Evolutionary conservation across 371 early-diverging fungal species (phyloP).

Genomic region (Fennellomyces sp.): DNA sequence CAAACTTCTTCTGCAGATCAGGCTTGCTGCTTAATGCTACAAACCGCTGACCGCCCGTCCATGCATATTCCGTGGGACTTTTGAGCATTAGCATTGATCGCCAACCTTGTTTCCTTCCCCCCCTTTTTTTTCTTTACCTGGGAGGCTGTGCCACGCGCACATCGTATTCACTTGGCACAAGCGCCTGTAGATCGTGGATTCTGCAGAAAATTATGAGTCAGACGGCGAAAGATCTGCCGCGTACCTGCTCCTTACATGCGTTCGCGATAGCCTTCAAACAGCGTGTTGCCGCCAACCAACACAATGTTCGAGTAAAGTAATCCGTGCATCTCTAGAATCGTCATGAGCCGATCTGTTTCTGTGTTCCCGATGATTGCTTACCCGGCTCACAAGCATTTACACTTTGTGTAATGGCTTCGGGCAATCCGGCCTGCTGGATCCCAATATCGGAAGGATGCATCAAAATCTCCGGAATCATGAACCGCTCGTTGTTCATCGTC

Average conservation of each 20-base stretch:
- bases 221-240: not conserved
- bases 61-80: conserved; percentile 59
- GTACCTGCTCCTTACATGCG: conserved; percentile 57
- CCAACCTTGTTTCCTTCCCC: no score
- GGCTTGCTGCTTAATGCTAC: conserved; percentile 43
- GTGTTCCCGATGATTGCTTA: conserved; percentile 22
- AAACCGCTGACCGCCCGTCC: conserved; percentile 56
- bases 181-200: conserved; percentile 62
- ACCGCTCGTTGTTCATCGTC: conserved; percentile 82
- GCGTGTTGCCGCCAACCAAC: conserved; percentile 77
- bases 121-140: conserved; percentile 49
- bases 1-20: conserved; percentile 51
- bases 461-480: conserved; percentile 84
- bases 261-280: conserved; percentile 68
- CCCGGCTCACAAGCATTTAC: conserved; percentile 57
- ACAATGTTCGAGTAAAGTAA: conserved; percentile 77
- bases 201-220: conserved; percentile 18
- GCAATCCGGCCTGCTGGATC: conserved; percentile 81
- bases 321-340: conserved; percentile 68
- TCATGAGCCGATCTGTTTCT: no score
- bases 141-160: conserved; percentile 62
- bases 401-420: conserved; percentile 75
- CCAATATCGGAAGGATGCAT: conserved; percentile 87
- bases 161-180: conserved; percentile 68
- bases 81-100: no score